phyloP scores from a whole-genome alignment of 306 rosid genomes.

The Acmispon strigosus region DNA sequence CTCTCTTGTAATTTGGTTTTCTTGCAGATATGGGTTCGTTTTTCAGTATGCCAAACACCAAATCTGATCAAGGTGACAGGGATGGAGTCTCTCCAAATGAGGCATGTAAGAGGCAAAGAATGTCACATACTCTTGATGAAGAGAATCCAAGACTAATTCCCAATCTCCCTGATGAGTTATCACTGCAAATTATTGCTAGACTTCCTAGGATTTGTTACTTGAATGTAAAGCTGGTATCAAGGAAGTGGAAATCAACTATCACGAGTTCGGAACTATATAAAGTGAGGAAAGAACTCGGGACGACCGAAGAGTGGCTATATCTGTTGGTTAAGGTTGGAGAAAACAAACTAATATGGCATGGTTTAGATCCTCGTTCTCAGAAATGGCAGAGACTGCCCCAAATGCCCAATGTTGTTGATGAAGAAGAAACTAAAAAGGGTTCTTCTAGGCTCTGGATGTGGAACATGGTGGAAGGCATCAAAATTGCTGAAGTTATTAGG shows the following conservation, averaged over 20 bases:
- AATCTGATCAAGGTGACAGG: slow-evolving; percentile 21
- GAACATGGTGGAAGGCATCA: slow-evolving; percentile 71
- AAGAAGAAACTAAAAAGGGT: slow-evolving; percentile 51
- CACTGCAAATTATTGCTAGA: slow-evolving; percentile 86
- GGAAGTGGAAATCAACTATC: slow-evolving; percentile 68
- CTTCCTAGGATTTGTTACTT: slow-evolving; percentile 68
- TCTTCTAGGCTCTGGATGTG: slow-evolving; percentile 57
- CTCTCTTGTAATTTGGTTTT: slow-evolving; percentile 9
- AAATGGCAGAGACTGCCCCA: slow-evolving; percentile 83
- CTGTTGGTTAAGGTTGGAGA: slow-evolving; percentile 66
- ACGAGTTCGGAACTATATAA: slow-evolving; percentile 51
- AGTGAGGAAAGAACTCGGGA: slow-evolving; percentile 71
- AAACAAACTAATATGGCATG: slow-evolving; percentile 64
- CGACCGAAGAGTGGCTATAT: slow-evolving; percentile 90
- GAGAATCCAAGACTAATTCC: slow-evolving; percentile 75
- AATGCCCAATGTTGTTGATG: slow-evolving; percentile 55
- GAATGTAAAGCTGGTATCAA: slow-evolving; percentile 56
- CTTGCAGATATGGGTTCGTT: slow-evolving; percentile 60
- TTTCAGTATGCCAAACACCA: slow-evolving; percentile 49
- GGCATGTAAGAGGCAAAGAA: slow-evolving; percentile 65
- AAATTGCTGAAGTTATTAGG: slow-evolving; percentile 67
- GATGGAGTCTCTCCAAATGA: slow-evolving; percentile 39
- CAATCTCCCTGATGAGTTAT: slow-evolving; percentile 83
- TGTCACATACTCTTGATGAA: slow-evolving; percentile 43
- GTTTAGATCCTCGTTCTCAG: slow-evolving; percentile 66